Evolutionary conservation across 371 early-diverging fungal species (phyloP), one percentile per base, ranked within the genome.

Genomic region (Entomophthora muscae): DNA sequence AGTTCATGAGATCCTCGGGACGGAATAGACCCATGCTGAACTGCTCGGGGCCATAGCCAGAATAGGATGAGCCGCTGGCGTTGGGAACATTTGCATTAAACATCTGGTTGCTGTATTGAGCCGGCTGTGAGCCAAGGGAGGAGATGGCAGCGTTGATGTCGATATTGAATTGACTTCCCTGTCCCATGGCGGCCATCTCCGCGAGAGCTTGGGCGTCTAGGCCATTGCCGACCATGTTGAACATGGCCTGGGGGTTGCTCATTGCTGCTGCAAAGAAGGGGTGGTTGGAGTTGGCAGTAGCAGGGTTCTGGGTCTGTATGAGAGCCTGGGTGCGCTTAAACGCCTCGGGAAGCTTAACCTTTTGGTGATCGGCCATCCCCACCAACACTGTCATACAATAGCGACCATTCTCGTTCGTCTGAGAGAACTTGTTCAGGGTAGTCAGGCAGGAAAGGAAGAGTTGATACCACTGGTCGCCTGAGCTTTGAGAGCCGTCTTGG

Each of bases 1-100:
- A 42, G 33, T 61, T 61, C 61, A 61, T 61, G 31, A 61, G 42
- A 51, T 61, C 42, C 33, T 61, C 61, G 21, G 61, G 61, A 26
- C 42, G 32, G 42, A 61, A 61, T 5, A 61, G 32, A 51, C 61
- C 61, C 61, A 61, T 61, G 22, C 30, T 21, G 26, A 57, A 57
- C 31, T 33, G 32, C 3, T 61, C 61, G 21, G 31, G 52, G 21
- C 61, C 61, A 51, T 32, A 61, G 33, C n/a, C 21, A 26, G 31
- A 24, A 23, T 32, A 61, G 26, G 33, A 17, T 2, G 42, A 7
- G 10, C 42, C 42, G 33, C 42, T 42, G 32, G 5, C n/a, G 22
- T 51, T 61, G 12, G 30, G 13, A 10, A 30, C 24, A 17, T 17
- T 42, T 5, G 42, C 10, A 17, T 42, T 42, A 13, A 61, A n/a